Evolutionary conservation across 2,329 filamentous ascomycete species (phyloP).

Genomic region (Microcera coccophila): DNA sequence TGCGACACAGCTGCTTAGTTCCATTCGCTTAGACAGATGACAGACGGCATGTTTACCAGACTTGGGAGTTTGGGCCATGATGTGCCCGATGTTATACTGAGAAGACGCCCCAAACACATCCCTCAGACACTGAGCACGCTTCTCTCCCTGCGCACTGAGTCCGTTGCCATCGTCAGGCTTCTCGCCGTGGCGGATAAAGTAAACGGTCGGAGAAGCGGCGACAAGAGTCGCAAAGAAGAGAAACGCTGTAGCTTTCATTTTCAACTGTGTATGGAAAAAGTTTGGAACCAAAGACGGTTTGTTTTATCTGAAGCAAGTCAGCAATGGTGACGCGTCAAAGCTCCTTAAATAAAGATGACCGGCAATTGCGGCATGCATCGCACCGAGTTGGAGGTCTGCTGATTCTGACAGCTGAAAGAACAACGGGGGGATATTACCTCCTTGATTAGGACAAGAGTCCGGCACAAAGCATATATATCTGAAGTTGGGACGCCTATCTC

Average conservation of each 20-base stretch:
- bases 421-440: too few species aligned
- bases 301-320: neutral
- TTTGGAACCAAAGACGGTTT: neutral
- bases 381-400: too few species aligned
- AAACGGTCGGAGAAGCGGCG: conserved; percentile 46
- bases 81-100: conserved; percentile 52
- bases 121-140: conserved; percentile 58
- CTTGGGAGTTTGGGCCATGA: conserved; percentile 55
- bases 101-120: conserved; percentile 52
- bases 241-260: conserved; percentile 20
- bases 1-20: conserved; percentile 14
- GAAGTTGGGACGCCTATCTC: too few species aligned
- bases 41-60: conserved; percentile 31
- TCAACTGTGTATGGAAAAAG: too few species aligned
- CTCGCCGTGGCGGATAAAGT: conserved; percentile 62
- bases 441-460: too few species aligned
- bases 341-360: neutral
- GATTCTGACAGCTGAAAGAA: too few species aligned
- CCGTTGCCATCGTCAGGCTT: conserved; percentile 53
- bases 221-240: conserved; percentile 18
- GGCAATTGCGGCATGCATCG: neutral
- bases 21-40: neutral
- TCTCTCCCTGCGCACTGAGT: conserved; percentile 46
- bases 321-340: neutral
- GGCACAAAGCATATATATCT: too few species aligned